Evolutionary conservation across 345 rosid species (phyloP).

Genomic region (Psidium friedrichsthalianum): DNA sequence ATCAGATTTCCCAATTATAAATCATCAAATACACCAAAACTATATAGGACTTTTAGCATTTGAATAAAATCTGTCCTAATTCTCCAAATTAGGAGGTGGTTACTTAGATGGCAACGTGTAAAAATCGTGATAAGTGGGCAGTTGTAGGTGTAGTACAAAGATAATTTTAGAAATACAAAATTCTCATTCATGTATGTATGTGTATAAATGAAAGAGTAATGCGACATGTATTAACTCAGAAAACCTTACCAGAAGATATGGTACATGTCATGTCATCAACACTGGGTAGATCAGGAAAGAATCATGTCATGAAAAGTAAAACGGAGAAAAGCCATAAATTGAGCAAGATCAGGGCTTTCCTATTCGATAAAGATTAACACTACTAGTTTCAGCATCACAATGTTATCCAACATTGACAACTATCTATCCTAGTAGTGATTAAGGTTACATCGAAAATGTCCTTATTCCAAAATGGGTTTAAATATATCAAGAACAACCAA

Average conservation of each 20-base stretch:
- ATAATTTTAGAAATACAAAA: not conserved
- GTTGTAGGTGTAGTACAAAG: not conserved
- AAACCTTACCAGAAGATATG: not conserved
- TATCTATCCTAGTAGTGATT: not conserved
- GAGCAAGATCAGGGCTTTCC: not conserved
- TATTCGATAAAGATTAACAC: not conserved
- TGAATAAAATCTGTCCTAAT: not conserved
- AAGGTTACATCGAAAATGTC: not conserved
- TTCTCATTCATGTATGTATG: not conserved
- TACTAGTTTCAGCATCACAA: not conserved
- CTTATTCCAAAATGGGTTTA: too few relatives aligned
- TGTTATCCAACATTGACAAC: not conserved
- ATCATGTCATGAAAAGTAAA: not conserved
- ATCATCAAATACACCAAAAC: not conserved
- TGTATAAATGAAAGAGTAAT: not conserved
- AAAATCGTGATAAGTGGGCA: not conserved
- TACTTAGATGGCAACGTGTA: not conserved
- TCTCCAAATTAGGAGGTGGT: not conserved
- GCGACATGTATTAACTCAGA: not conserved
- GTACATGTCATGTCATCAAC: not conserved
- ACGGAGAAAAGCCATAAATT: not conserved
- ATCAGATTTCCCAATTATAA: not conserved
- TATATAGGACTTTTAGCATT: not conserved
- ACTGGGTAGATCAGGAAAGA: not conserved
- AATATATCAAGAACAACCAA: not conserved